These are phyloP conservation scores for Ocimum tenuiflorum DNA, from an alignment of 257 asterid species.

Conservation along the genomic window DNA sequence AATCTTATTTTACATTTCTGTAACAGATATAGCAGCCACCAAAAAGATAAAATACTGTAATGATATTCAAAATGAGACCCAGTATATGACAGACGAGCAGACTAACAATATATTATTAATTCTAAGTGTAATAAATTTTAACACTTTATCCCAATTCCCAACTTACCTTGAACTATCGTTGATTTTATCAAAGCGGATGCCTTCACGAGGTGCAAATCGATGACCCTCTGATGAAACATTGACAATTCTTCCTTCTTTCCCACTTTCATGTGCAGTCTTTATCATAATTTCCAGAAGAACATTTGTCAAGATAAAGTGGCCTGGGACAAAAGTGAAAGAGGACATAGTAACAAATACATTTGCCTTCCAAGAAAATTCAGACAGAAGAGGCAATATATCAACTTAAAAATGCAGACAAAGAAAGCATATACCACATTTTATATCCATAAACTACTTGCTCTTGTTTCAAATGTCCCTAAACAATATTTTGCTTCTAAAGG, in stretches of 20 bases:
- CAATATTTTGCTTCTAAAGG: no score
- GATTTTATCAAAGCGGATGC: conserved; percentile 48
- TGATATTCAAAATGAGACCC: background rate
- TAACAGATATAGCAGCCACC: no score
- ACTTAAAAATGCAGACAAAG: background rate
- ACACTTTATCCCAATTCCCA: background rate
- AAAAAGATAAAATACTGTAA: no score
- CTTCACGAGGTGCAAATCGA: conserved; percentile 29
- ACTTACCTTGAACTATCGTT: conserved; percentile 39
- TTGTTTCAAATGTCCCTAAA: background rate
- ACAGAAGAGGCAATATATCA: background rate
- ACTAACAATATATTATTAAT: background rate
- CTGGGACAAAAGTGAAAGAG: conserved; percentile 16
- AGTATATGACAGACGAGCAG: background rate
- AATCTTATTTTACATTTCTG: no score
- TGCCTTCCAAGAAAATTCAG: background rate
- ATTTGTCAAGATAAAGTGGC: conserved; percentile 40
- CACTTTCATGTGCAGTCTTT: conserved; percentile 32
- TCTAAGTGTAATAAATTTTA: background rate
- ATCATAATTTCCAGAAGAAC: conserved; percentile 38
- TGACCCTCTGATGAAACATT: conserved; percentile 47
- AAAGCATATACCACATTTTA: background rate
- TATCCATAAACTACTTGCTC: background rate
- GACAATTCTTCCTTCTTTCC: conserved; percentile 45
- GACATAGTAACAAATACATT: background rate